Evolutionary conservation across 192 early-diverging fungal species (phyloP), one percentile per base, ranked within the genome.

Genomic region (Rhizophlyctis rosea): DNA sequence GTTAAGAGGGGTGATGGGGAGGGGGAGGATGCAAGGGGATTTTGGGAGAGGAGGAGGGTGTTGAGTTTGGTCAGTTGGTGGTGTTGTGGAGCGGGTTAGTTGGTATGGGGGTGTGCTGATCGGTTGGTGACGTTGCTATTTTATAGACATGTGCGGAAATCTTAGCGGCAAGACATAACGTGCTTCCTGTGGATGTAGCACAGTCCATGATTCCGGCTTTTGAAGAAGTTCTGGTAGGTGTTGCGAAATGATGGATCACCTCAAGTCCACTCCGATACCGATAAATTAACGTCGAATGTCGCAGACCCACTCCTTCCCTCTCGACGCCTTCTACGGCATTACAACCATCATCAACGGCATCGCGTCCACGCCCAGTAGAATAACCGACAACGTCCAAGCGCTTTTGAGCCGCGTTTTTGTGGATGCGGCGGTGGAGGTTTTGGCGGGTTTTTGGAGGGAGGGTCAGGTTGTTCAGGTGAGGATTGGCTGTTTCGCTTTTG

Each of bases 301-400:
- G 3, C 14, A 16, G 44, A 21, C 50, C 29, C 11, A 18, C 9
- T 29, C 21, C 18, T 56, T 65, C 7, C 64, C 64, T 11, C n/a
- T 65, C 21, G 64, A 65, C 52, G 33, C 39, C 1, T 65, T 47
- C 55, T 65, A 57, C 33, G 64, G 64, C 11, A 57, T 65, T 24
- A 56, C 64, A 27, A 23, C 16, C 3, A 47, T 47, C 11, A 47
- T 60, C 21, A 14, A 31, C 3, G 23, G 28, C 9, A 27, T 48
- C 29, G 11, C 35, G 9, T 21, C 14, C 18, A 7, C 14, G 34
- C 13, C 56, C 5, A 2, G 56, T 28, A 23, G 3, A 13, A 18
- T 18, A 21, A 14, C 9, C n/a, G 33, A 36, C 7, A n/a, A 18
- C 21, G 2, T 35, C 32, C 23, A 29, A 18, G 56, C 18, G n/a